Conservation (phyloP, 1,284 basidiomycete species). For the Pseudozyma thailandica region DNA sequence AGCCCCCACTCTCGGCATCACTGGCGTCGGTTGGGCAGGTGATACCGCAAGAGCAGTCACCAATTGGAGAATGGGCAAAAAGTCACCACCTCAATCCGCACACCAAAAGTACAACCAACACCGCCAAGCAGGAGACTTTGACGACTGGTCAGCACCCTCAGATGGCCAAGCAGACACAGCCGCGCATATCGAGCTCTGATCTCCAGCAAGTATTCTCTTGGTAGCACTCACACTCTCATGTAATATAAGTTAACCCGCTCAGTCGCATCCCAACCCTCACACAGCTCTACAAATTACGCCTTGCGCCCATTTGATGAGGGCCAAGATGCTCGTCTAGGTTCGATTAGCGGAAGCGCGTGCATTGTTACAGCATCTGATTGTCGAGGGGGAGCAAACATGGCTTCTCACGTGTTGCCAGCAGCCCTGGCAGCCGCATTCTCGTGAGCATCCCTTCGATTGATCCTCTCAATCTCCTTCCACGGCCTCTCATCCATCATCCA, state of each 20-base stretch:
- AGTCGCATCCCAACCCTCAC: too few relatives aligned
- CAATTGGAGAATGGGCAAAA: constrained; percentile 29
- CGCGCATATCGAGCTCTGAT: constrained; percentile 25
- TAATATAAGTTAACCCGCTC: too few relatives aligned
- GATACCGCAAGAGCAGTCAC: constrained; percentile 39
- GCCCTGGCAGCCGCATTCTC: constrained; percentile 14
- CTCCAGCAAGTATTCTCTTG: too few relatives aligned
- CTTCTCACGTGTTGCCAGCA: not conserved
- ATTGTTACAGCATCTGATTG: not conserved
- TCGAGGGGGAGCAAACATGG: not conserved
- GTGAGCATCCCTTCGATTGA: constrained; percentile 29
- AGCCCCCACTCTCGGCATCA: constrained; percentile 65
- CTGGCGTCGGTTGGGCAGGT: constrained; percentile 36
- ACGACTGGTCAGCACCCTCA: constrained; percentile 36
- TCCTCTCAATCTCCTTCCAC: constrained; percentile 41
- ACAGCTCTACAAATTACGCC: too few relatives aligned
- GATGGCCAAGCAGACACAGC: constrained; percentile 1
- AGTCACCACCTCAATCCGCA: not conserved
- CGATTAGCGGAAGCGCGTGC: too few relatives aligned
- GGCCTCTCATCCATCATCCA: constrained; percentile 51
- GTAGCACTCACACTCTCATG: too few relatives aligned
- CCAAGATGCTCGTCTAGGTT: too few relatives aligned
- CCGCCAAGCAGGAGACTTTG: constrained; percentile 27
- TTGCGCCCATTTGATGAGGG: too few relatives aligned
- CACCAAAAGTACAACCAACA: constrained; percentile 17